phyloP scores from a whole-genome alignment of 768 basidiomycete genomes.

The Auriscalpium microsporum region DNA sequence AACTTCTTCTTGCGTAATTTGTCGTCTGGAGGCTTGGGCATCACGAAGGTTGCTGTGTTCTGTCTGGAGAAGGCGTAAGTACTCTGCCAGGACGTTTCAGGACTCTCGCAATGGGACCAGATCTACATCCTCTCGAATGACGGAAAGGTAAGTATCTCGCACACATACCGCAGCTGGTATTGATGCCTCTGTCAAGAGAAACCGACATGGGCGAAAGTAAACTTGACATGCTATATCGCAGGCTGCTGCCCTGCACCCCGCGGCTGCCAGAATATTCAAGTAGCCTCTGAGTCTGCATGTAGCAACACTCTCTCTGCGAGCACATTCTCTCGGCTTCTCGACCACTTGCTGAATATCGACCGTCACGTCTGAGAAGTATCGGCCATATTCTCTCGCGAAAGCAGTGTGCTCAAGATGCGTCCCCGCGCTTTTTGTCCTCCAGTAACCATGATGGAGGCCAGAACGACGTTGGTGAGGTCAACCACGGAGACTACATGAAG shows the following conservation, averaged over 20 bases:
- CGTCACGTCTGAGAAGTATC: no score
- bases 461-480: no score
- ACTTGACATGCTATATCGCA: constrained; percentile 79
- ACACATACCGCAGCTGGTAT: neutral
- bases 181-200: constrained; percentile 48
- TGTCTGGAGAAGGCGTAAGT: constrained; percentile 95
- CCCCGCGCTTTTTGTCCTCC: no score
- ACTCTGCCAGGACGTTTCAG: constrained; percentile 69
- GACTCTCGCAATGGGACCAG: constrained; percentile 76
- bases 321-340: no score
- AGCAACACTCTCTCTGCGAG: no score
- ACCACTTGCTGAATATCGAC: no score
- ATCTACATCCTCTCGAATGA: constrained; percentile 74
- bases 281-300: no score
- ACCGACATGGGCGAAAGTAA: constrained; percentile 84
- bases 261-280: no score
- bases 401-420: no score
- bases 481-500: no score
- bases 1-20: constrained; percentile 52
- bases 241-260: constrained; percentile 20
- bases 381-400: no score
- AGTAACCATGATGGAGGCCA: no score
- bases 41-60: constrained; percentile 76
- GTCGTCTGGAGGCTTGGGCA: constrained; percentile 43
- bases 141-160: constrained; percentile 56